Conservation (phyloP, 148 eudicot genomes). For the Chenopodium quinoa region DNA sequence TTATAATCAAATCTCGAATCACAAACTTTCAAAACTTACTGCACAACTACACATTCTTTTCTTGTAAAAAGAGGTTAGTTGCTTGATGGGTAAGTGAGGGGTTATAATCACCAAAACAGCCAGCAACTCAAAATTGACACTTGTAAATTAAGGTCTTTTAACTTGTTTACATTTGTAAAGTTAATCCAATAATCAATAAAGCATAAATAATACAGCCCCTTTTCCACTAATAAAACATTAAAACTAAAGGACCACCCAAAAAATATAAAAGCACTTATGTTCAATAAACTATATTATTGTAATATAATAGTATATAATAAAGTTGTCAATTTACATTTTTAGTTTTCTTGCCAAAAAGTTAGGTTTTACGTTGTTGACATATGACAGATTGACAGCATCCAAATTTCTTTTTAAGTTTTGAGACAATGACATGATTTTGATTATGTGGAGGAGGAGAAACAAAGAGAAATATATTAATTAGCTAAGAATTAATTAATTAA, state of each 20-base stretch:
- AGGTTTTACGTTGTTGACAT: constrained; percentile 22
- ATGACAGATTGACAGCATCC: constrained; percentile 9
- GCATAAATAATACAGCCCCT: constrained; percentile 6
- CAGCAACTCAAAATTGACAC: constrained; percentile 14
- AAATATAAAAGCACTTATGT: not conserved
- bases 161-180: constrained; percentile 26
- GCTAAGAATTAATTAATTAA: not conserved
- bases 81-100: constrained; percentile 11
- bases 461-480: not conserved
- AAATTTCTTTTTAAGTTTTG: not conserved
- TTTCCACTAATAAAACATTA: constrained; percentile 6
- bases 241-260: constrained; percentile 2
- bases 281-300: not conserved
- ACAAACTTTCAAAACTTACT: not conserved
- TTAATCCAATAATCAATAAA: constrained; percentile 11
- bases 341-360: constrained; percentile 26
- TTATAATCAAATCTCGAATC: not conserved
- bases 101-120: constrained; percentile 10
- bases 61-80: not conserved
- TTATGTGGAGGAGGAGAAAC: not conserved
- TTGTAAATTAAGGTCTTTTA: constrained; percentile 9
- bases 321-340: constrained; percentile 16
- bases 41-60: not conserved
- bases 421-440: constrained; percentile 6
- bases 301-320: not conserved